Evolutionary conservation across 148 eudicot species (phyloP).

Genomic region (Vaccinium myrtillus): DNA sequence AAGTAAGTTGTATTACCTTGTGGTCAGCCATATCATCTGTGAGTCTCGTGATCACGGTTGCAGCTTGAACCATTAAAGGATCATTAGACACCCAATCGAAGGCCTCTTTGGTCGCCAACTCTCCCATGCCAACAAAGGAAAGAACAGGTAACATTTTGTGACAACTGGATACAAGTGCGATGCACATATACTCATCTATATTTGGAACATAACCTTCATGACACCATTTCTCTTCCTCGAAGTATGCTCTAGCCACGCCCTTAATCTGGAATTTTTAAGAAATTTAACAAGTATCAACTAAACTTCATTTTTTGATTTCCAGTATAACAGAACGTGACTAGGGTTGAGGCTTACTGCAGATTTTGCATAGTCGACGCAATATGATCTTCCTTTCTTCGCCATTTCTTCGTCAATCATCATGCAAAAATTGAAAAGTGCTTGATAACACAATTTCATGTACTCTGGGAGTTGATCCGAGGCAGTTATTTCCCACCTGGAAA

Average conservation of each 20-base stretch:
- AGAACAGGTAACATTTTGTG: constrained; percentile 17
- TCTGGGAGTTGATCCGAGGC: constrained; percentile 35
- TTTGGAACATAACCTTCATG: constrained; percentile 30
- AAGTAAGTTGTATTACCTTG: too few relatives aligned
- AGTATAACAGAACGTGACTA: not conserved
- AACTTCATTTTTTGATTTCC: too few relatives aligned
- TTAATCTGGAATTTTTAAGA: too few relatives aligned
- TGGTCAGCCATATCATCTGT: too few relatives aligned
- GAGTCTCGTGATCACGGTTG: too few relatives aligned
- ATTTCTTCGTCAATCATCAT: constrained; percentile 35
- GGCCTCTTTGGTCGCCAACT: constrained; percentile 27
- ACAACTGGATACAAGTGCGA: constrained; percentile 21
- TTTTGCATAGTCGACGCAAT: constrained; percentile 23
- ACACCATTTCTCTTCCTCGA: constrained; percentile 20
- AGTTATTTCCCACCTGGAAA: constrained; percentile 41
- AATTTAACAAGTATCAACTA: too few relatives aligned
- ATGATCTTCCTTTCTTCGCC: constrained; percentile 30
- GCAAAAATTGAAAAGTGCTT: constrained; percentile 27
- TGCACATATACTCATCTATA: constrained; percentile 39
- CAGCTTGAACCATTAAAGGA: too few relatives aligned
- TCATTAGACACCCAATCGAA: constrained; percentile 33
- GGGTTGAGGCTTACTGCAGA: constrained; percentile 24
- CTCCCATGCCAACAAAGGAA: constrained; percentile 38
- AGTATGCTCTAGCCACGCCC: too few relatives aligned
- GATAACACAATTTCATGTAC: constrained; percentile 32